Evolutionary conservation across 2,329 filamentous ascomycete genomes (phyloP), one percentile per base, ranked within the genome.

Genomic region (Neofusicoccum laricinum): DNA sequence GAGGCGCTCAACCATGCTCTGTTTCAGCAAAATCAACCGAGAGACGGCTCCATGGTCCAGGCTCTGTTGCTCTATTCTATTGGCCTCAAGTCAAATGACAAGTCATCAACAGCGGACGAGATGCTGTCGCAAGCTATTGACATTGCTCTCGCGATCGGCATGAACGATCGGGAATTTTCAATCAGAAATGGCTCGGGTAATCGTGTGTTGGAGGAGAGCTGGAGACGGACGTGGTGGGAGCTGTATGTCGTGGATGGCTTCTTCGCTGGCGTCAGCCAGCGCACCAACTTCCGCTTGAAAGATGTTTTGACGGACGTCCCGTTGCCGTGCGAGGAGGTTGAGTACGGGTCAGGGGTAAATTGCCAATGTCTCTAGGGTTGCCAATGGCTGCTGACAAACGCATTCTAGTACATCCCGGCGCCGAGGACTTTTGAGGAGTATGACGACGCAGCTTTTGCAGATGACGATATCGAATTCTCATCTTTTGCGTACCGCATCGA

Each of bases 191-290:
- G 90, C 15, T 80, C 83, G 32, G 86, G 86, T 4, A 86, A 90
- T 65, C 82, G 86, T 0, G 81, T 92, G 1, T 74, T 93, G 2
- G 91, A 94, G 73, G 93, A 97, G 76, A 91, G 89, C 73, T 90
- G 92, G 86, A 86, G 92, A 17, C 84, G 93, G 65, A 97, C 93
- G 1, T 97, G 93, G 93, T 97, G 93, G 93, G 92, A 86, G 70
- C 71, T 91, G 43, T 94, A 89, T 72, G 85, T 91, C n/a, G 85
- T 92, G 14, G 92, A 96, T 73, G 91, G 90, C 63, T 90, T 96
- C 84, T 84, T 96, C 68, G 91, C 92, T 4, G 91, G 91, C 3
- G 88, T 96, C 68, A 91, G 90, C 69, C 85, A 88, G 12, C 85
- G 86, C 66, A 89, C 90, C 46, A 89, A 86, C 63, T 91, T 91